These are phyloP conservation scores for Calamus simplicifolius DNA, from an alignment of 176 grass and related monocot species.

Conservation along the genomic window DNA sequence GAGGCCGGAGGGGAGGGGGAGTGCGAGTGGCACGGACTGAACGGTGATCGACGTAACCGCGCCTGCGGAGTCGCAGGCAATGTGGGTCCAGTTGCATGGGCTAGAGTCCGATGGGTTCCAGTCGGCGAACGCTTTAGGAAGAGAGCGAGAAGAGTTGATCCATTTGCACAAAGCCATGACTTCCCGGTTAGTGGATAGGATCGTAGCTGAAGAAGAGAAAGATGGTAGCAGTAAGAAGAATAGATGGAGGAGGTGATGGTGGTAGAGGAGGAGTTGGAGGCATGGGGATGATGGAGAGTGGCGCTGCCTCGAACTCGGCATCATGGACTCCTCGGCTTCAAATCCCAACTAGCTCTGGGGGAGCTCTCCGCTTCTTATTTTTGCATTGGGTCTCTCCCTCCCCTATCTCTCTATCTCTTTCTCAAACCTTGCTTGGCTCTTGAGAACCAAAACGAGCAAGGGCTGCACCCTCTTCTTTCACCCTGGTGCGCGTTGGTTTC, in stretches of 20 bases:
- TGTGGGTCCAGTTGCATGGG: conserved; percentile 81
- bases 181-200: conserved; percentile 11
- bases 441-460: conserved; percentile 15
- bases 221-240: neutral
- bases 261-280: conserved; percentile 26
- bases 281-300: conserved; percentile 17
- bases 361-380: conserved; percentile 44
- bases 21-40: conserved; percentile 63
- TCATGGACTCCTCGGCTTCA: conserved; percentile 40
- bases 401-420: neutral
- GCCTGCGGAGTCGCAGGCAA: conserved; percentile 27
- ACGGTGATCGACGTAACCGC: conserved; percentile 35
- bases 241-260: neutral
- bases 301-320: conserved; percentile 48
- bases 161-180: conserved; percentile 56
- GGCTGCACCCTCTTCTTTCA: neutral
- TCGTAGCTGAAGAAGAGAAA: neutral
- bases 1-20: conserved; percentile 23
- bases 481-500: neutral
- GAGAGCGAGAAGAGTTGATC: conserved; percentile 33
- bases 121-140: conserved; percentile 33
- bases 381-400: conserved; percentile 36
- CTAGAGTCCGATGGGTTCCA: conserved; percentile 45
- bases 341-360: conserved; percentile 48
- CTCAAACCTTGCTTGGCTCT: conserved; percentile 12